phyloP scores from a whole-genome alignment of 805 yeast species.

The Kluyveromyces starmeri region DNA sequence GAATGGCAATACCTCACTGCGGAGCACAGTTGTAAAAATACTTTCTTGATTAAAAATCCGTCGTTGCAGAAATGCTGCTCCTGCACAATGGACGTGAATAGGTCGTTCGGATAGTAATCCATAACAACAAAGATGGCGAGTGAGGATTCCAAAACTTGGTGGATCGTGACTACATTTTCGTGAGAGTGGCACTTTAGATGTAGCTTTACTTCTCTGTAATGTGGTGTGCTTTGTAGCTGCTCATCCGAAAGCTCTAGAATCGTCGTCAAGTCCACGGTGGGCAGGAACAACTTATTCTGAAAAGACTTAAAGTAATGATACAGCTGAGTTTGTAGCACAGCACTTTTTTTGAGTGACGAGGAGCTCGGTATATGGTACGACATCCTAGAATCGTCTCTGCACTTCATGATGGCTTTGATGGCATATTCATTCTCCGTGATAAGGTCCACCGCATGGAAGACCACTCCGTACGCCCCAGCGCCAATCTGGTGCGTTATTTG shows the following conservation, averaged over 20 bases:
- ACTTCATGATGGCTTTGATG: constrained; percentile 58
- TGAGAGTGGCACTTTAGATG: constrained; percentile 72
- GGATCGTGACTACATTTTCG: constrained; percentile 68
- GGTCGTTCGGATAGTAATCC: constrained; percentile 84
- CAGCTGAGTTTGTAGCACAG: constrained; percentile 21
- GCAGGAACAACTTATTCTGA: constrained; percentile 17
- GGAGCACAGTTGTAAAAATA: constrained; percentile 68
- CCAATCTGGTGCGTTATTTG: constrained; percentile 19
- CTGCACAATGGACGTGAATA: constrained; percentile 80
- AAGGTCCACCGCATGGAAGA: constrained; percentile 57
- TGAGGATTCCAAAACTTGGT: constrained; percentile 57
- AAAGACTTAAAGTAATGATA: constrained; percentile 18
- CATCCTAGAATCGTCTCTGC: constrained; percentile 14
- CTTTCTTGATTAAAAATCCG: constrained; percentile 43
- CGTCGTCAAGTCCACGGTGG: constrained; percentile 21
- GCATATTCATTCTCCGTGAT: constrained; percentile 48
- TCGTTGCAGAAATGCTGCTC: constrained; percentile 49
- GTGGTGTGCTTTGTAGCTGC: constrained; percentile 28
- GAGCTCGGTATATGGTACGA: constrained; percentile 8
- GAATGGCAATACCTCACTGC: constrained; percentile 79
- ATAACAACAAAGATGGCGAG: constrained; percentile 58
- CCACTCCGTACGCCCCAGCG: constrained; percentile 80
- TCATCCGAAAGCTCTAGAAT: constrained; percentile 27
- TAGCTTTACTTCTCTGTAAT: constrained; percentile 57
- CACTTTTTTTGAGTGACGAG: constrained; percentile 16